Base-by-base conservation (phyloP, 2,329 filamentous ascomycete genomes). In the Fusarium verrucosum region DNA sequence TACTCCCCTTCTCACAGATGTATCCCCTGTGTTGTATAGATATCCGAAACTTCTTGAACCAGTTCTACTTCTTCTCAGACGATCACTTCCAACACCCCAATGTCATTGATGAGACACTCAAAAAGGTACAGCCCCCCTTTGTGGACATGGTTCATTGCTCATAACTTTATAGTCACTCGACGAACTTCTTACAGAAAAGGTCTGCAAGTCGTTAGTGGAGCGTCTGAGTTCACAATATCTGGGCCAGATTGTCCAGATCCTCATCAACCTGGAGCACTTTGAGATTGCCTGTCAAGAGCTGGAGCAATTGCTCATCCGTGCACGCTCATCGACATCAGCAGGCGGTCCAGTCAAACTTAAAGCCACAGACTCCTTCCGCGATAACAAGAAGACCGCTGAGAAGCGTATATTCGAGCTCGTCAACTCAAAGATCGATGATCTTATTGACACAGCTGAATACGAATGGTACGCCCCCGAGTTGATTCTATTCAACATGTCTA, bases 1-100 rank as follows among this genome's bases (percentile, higher is more conserved):
- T 97, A n/a, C 82, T 99, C 2, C 96, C 95, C 1, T 99, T 99
- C 76, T 97, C 94, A 13, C 94, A 98, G 72, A 99, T 99, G 95
- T 99, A 99, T 74, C 94, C 95, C 2, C 84, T 98, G 28, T 97
- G 95, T 78, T 99, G 95, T 80, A 98, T 98, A 74, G 93, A 98
- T 73, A 97, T 99, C 70, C 88, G 94, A 36, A 97, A 97, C 76
- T 98, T 99, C 76, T 82, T 98, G 58, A 97, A 97, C 76, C 94
- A 98, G 73, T 98, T 99, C 72, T 98, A 98, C 77, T 94, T 96
- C 77, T 99, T 98, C 78, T 93, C 92, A 10, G 94, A 96, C 72
- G 94, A 98, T 72, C 93, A 98, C 74, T 98, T 98, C 74, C 90
- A 95, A 65, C 92, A 97, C 66, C 91, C 92, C 2, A 89, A 87